phyloP scores from a whole-genome alignment of 2,329 filamentous ascomycete genomes.

The Pseudopithomyces chartarum region DNA sequence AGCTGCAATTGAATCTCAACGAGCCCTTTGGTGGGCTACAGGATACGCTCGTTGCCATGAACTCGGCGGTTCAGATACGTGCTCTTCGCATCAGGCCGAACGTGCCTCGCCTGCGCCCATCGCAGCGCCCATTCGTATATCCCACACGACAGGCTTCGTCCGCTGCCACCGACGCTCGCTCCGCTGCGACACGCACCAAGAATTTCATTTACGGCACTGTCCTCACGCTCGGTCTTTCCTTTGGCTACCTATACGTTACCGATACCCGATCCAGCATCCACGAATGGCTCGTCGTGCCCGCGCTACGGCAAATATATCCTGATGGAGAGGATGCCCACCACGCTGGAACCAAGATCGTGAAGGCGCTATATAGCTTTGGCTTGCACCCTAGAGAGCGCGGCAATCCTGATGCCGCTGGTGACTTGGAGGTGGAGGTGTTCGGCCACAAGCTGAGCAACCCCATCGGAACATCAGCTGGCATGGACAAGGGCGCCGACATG shows the following conservation, averaged over 20 bases:
- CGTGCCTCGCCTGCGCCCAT: constrained; percentile 20
- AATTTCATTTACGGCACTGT: constrained; percentile 61
- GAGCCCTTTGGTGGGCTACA: constrained; percentile 24
- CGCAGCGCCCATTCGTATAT: constrained; percentile 19
- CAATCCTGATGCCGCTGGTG: constrained; percentile 58
- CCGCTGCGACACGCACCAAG: constrained; percentile 51
- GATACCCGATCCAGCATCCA: constrained; percentile 61
- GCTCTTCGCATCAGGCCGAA: constrained; percentile 32
- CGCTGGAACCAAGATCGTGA: constrained; percentile 71
- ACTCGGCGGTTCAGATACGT: constrained; percentile 32
- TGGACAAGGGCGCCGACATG: constrained; percentile 93
- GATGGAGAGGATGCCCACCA: constrained; percentile 95
- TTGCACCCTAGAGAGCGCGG: constrained; percentile 83
- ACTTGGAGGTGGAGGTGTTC: constrained; percentile 70
- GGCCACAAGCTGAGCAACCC: constrained; percentile 80
- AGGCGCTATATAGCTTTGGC: constrained; percentile 72
- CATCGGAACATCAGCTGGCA: constrained; percentile 90
- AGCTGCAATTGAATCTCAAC: constrained; percentile 24
- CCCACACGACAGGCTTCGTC: constrained; percentile 32
- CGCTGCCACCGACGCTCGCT: constrained; percentile 42
- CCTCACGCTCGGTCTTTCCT: constrained; percentile 53
- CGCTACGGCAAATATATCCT: constrained; percentile 68
- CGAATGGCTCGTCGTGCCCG: constrained; percentile 60
- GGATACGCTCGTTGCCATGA: constrained; percentile 28
- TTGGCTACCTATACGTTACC: constrained; percentile 58